Conservation (phyloP, 2,329 filamentous ascomycete species). For the Beauveria caledonica region DNA sequence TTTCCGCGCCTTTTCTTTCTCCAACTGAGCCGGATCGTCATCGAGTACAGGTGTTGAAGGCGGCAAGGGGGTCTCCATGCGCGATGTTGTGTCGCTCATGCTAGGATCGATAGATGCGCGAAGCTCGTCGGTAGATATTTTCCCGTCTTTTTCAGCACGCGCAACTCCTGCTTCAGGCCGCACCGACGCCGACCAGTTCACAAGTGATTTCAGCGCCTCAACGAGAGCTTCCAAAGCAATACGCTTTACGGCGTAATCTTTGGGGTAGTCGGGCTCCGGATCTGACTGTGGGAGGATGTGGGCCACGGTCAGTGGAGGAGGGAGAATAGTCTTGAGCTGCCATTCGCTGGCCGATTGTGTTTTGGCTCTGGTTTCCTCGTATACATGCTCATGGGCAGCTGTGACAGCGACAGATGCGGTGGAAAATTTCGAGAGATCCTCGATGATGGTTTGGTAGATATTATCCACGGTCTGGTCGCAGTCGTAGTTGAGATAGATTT, state of each 20-base stretch:
- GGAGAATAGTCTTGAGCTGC: constrained; percentile 78
- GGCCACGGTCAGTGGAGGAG: constrained; percentile 75
- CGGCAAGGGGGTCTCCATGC: constrained; percentile 47
- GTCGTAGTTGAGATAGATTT: constrained; percentile 96
- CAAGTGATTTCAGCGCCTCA: constrained; percentile 78
- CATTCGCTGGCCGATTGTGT: constrained; percentile 60
- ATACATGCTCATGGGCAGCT: constrained; percentile 72
- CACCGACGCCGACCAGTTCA: constrained; percentile 74
- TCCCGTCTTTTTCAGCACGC: constrained; percentile 26
- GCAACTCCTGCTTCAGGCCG: constrained; percentile 44
- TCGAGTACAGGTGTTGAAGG: constrained; percentile 65
- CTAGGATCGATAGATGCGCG: constrained; percentile 60
- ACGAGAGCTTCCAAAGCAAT: constrained; percentile 82
- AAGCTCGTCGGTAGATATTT: constrained; percentile 37
- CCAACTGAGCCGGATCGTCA: constrained; percentile 89
- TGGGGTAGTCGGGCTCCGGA: constrained; percentile 63
- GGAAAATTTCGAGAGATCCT: constrained; percentile 83
- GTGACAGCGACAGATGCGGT: constrained; percentile 70
- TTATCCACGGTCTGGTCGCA: constrained; percentile 95
- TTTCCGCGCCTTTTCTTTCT: constrained; percentile 89
- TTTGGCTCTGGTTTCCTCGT: constrained; percentile 68
- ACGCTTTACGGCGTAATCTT: constrained; percentile 87
- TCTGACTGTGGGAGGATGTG: constrained; percentile 57
- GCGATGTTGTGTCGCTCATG: constrained; percentile 50
- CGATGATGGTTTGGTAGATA: constrained; percentile 91